A percentile compares a stretch with the other conserved stretches of the same genome.
phyloP scores from a whole-genome alignment of 2,329 filamentous ascomycete genomes.

The Penicillium sp. region DNA sequence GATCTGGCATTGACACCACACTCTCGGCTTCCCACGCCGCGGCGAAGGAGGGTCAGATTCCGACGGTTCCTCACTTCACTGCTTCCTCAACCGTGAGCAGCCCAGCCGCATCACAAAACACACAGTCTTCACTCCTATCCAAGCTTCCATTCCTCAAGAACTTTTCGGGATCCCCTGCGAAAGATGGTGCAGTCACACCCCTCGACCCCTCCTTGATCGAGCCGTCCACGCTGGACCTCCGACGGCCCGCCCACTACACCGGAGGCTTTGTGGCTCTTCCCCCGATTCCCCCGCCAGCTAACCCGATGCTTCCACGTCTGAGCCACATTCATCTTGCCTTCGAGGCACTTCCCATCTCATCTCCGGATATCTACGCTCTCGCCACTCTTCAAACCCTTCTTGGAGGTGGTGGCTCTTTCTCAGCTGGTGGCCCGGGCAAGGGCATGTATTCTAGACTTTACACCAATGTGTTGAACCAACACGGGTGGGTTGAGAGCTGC shows the following conservation, averaged over 20 bases:
- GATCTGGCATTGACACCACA: constrained; percentile 62
- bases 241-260: constrained; percentile 77
- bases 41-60: constrained; percentile 36
- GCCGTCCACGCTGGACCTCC: constrained; percentile 60
- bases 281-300: constrained; percentile 74
- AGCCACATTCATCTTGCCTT: constrained; percentile 96
- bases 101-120: constrained; percentile 45
- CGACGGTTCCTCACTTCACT: constrained; percentile 45
- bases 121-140: constrained; percentile 70
- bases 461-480: constrained; percentile 96
- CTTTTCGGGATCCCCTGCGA: constrained; percentile 73
- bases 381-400: constrained; percentile 95
- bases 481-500: constrained; percentile 96
- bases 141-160: constrained; percentile 91
- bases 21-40: constrained; percentile 36
- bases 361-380: constrained; percentile 92
- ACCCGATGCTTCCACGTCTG: constrained; percentile 77
- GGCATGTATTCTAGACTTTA: constrained; percentile 99
- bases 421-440: constrained; percentile 93
- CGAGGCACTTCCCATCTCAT: constrained; percentile 88
- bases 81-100: constrained; percentile 44
- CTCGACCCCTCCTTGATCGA: constrained; percentile 53
- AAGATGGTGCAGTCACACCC: constrained; percentile 60
- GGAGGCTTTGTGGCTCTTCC: constrained; percentile 90
- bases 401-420: constrained; percentile 94